Evolutionary conservation across 805 yeast genomes (phyloP), one percentile per base, ranked within the genome.

Genomic region (Candida arabinofermentans): DNA sequence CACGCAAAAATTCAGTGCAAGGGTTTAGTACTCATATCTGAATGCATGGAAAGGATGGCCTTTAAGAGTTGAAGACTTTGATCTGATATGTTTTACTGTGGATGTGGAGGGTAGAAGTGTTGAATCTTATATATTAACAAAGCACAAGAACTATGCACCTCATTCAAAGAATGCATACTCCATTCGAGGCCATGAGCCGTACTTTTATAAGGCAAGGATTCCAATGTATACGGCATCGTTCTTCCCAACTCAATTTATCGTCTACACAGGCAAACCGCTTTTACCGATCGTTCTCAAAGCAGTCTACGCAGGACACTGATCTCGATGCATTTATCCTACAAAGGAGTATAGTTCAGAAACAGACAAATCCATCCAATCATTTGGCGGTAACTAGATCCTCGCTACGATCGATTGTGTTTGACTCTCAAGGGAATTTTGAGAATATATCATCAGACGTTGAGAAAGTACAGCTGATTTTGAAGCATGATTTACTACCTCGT

Each of bases 331-430:
- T 52, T 29, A 42, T 56, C 7, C 40, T 62, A 23, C 54, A 59
- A 29, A 50, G 57, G 26, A 55, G 54, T 35, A 36, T 62, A 22
- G 43, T 55, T 4, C 62, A 60, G 8, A 53, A 47, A 31, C 19
- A 36, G 42, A 19, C n/a, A 10, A 33, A 22, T 22, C 19, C 33
- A 3, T 13, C 27, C 3, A 37, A 26, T 14, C 24, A 39, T n/a
- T 29, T 27, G n/a, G 26, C 27, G 6, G 24, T 18, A n/a, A 38
- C 36, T 27, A 39, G 57, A 21, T 47, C 60, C 2, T 39, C 57
- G 14, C 36, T 55, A 18, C 49, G 75, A 46, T 75, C 81, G 47
- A 70, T 79, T 1, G 69, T 71, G n/a, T 75, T 76, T 51, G 71
- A 76, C 51, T 40, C 50, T 13, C 40, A 54, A 1, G 83, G 83